These are phyloP conservation scores for Neurospora pannonica DNA, from an alignment of 495 filamentous ascomycete genomes.

Conservation along the genomic window DNA sequence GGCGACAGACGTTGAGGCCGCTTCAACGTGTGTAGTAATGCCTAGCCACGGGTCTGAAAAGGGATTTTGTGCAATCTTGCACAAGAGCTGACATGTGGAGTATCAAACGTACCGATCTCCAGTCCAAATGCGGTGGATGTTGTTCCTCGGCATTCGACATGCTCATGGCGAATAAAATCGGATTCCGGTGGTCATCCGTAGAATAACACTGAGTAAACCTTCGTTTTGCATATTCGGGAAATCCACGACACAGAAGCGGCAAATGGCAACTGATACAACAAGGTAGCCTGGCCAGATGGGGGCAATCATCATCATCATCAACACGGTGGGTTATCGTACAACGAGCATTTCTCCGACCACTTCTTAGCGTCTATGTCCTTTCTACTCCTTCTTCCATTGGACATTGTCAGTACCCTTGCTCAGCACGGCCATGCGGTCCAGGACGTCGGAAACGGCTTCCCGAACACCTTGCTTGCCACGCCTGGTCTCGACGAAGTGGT, in stretches of 20 bases:
- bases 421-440: slow-evolving; percentile 38
- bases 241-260: not conserved
- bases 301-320: not conserved
- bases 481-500: slow-evolving; percentile 34
- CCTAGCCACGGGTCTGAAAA: not conserved
- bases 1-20: not conserved
- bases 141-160: not conserved
- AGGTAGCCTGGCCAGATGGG: not conserved
- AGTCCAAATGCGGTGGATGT: not conserved
- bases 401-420: slow-evolving; percentile 20
- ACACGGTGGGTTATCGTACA: not conserved
- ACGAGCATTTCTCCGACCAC: not conserved
- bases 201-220: not conserved
- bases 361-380: not conserved
- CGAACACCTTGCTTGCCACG: slow-evolving; percentile 46
- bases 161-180: not conserved
- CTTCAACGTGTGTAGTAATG: not conserved
- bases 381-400: slow-evolving; percentile 25
- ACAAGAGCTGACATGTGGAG: not conserved
- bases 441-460: slow-evolving; percentile 48
- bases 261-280: not conserved
- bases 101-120: not conserved
- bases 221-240: not conserved
- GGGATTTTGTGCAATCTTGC: not conserved
- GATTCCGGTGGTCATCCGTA: not conserved